phyloP scores from a whole-genome alignment of 108 stramenopile species.

The Nannochloropsis oceanica region DNA sequence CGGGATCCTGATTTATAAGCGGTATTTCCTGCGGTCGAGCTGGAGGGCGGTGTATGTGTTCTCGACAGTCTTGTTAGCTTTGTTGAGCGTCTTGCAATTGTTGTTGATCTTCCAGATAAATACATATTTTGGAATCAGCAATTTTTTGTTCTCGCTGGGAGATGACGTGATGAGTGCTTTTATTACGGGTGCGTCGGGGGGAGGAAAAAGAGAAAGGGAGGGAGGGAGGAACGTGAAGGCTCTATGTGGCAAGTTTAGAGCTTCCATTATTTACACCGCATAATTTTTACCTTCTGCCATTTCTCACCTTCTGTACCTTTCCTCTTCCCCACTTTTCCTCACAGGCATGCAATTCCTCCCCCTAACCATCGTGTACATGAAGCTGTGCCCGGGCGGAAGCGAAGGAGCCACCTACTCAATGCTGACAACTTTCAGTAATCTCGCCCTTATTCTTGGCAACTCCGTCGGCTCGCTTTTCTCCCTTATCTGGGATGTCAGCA shows the following conservation, averaged over 20 bases:
- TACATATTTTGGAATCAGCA: neutral
- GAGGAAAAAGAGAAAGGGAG: too few species aligned
- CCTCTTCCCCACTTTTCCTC: neutral
- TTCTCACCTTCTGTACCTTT: neutral
- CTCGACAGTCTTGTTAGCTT: neutral
- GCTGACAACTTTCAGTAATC: conserved; percentile 42
- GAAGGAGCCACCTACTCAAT: conserved; percentile 46
- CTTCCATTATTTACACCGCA: too few species aligned
- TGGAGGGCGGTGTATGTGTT: conserved; percentile 24
- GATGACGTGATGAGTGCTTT: conserved; percentile 42
- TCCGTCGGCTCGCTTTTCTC: neutral
- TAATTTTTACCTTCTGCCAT: neutral
- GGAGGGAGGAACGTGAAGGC: too few species aligned
- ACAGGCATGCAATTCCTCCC: conserved; percentile 41
- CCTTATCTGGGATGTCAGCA: conserved; percentile 34
- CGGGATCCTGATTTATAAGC: conserved; percentile 41
- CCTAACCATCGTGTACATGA: conserved; percentile 46
- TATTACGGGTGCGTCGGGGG: conserved; percentile 16
- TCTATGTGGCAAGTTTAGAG: too few species aligned
- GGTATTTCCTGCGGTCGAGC: conserved; percentile 18
- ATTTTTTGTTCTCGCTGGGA: conserved; percentile 32
- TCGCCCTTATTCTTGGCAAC: conserved; percentile 20
- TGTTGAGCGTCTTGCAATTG: conserved; percentile 17
- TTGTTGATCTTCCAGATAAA: neutral
- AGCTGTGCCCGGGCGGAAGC: conserved; percentile 37